These are phyloP conservation scores for Penicillium salamii DNA, from an alignment of 495 filamentous ascomycete genomes.

Conservation along the genomic window DNA sequence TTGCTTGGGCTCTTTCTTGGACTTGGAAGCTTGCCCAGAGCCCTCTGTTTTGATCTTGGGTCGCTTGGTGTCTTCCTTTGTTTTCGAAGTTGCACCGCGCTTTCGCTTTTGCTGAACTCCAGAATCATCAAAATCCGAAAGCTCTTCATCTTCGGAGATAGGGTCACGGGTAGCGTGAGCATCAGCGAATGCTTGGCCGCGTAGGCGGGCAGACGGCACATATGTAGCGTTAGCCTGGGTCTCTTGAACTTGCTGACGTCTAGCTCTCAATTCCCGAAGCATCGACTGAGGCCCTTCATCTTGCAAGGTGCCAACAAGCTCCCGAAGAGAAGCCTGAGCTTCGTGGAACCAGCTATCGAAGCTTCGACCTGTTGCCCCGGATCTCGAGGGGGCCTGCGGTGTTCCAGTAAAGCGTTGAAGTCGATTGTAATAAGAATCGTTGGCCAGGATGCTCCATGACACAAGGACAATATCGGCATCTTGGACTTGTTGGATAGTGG, in stretches of 20 bases:
- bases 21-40: too few relatives aligned
- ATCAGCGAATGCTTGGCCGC: constrained; percentile 18
- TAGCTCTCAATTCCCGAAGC: constrained; percentile 24
- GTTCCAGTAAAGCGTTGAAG: constrained; percentile 51
- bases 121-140: too few relatives aligned
- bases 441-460: constrained; percentile 44
- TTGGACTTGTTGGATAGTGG: constrained; percentile 38
- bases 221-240: constrained; percentile 21
- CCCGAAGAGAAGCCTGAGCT: constrained; percentile 37
- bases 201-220: constrained; percentile 32
- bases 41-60: background rate
- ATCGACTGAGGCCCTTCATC: constrained; percentile 22
- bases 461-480: constrained; percentile 58
- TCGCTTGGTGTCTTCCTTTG: background rate
- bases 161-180: background rate
- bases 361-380: constrained; percentile 30
- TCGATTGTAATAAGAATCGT: constrained; percentile 43
- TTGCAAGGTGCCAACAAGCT: constrained; percentile 38
- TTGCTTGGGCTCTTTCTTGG: background rate
- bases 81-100: too few relatives aligned
- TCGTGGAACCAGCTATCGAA: constrained; percentile 55
- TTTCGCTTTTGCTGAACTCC: too few relatives aligned
- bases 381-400: constrained; percentile 38
- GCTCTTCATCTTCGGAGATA: too few relatives aligned
- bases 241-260: constrained; percentile 19